These are phyloP conservation scores for Candida nitratophila DNA, from an alignment of 805 yeast species.

Conservation along the genomic window DNA sequence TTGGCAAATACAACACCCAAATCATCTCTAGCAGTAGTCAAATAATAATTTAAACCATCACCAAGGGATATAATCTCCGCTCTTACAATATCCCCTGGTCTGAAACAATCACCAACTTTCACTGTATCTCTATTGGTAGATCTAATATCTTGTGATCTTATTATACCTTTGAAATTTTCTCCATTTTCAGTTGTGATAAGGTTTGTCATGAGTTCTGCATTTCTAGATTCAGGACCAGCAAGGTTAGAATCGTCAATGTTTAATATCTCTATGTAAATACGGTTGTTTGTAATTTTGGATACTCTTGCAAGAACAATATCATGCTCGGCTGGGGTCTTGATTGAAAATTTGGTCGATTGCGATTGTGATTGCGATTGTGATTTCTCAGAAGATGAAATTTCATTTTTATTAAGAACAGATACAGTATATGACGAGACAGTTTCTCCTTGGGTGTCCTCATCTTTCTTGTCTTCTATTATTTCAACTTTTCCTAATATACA, in stretches of 20 bases:
- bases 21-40: slow-evolving; percentile 85
- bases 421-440: slow-evolving; percentile 9
- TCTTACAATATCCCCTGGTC: slow-evolving; percentile 89
- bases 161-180: slow-evolving; percentile 81
- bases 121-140: slow-evolving; percentile 88
- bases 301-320: slow-evolving; percentile 78
- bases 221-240: slow-evolving; percentile 51
- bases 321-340: slow-evolving; percentile 71
- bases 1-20: slow-evolving; percentile 90
- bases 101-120: slow-evolving; percentile 67
- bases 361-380: neutral
- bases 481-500: slow-evolving; percentile 58
- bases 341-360: slow-evolving; percentile 6
- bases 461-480: slow-evolving; percentile 20
- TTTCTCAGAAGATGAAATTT: slow-evolving; percentile 1
- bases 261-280: slow-evolving; percentile 72
- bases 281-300: slow-evolving; percentile 54
- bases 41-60: slow-evolving; percentile 86
- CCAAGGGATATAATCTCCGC: slow-evolving; percentile 84
- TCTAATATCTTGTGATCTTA: slow-evolving; percentile 82
- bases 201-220: slow-evolving; percentile 23
- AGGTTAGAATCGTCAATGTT: slow-evolving; percentile 39
- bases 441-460: slow-evolving; percentile 8
- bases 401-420: slow-evolving; percentile 17
- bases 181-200: slow-evolving; percentile 66